A percentile compares a stretch with the other conserved stretches of the same genome.
These are phyloP conservation scores for Panicum virgatum DNA, from an alignment of 202 grass and related monocot genomes.

Conservation along the genomic window DNA sequence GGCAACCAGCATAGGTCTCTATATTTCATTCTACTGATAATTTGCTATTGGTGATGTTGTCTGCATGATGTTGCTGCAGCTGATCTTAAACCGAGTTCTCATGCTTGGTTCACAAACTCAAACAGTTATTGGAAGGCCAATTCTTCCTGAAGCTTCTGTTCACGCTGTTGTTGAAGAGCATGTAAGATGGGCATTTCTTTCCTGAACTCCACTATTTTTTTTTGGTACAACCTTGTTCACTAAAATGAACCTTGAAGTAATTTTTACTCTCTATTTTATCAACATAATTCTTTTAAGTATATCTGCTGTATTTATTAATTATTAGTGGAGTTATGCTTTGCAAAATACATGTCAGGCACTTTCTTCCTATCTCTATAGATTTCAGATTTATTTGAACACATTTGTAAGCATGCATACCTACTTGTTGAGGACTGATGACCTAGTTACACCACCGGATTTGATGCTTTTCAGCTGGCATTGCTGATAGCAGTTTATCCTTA, in stretches of 20 bases:
- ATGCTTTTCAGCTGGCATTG: not conserved
- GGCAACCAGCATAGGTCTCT: not conserved
- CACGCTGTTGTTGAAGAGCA: conserved; percentile 97
- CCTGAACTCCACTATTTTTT: conserved; percentile 12
- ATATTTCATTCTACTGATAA: conserved; percentile 20
- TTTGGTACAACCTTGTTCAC: not conserved
- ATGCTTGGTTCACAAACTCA: conserved; percentile 87
- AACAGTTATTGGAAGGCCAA: conserved; percentile 91
- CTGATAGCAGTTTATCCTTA: not conserved
- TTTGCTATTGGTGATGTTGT: conserved; percentile 27
- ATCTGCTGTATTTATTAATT: conserved; percentile 4
- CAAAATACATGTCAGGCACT: not conserved
- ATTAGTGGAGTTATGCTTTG: conserved; percentile 8
- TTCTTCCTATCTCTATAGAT: not conserved
- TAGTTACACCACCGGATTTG: not conserved
- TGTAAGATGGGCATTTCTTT: conserved; percentile 56
- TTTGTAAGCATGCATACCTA: conserved; percentile 1
- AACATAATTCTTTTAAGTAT: not conserved
- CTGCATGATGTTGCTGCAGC: conserved; percentile 51
- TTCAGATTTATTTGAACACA: conserved; percentile 24
- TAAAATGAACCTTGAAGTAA: conserved; percentile 23
- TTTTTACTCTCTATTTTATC: conserved; percentile 33
- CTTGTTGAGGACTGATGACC: not conserved
- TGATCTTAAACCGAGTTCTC: conserved; percentile 83
- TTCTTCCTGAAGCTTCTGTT: conserved; percentile 66